phyloP scores from a whole-genome alignment of 2,329 filamentous ascomycete species.

The Fusarium oligoseptatum region DNA sequence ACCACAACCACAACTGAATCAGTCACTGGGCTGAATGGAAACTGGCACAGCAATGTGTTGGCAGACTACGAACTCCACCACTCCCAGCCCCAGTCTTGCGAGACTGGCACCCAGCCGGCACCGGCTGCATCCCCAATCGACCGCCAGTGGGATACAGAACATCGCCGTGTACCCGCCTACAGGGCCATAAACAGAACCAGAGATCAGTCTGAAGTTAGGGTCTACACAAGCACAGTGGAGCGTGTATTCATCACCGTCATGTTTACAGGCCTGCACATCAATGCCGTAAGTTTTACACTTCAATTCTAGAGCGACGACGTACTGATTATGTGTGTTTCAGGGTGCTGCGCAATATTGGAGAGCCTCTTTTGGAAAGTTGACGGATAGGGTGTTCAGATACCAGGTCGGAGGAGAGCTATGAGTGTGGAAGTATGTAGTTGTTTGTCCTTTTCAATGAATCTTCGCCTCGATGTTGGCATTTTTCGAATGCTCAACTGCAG shows the following conservation, averaged over 20 bases:
- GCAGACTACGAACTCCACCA: slow-evolving; percentile 35
- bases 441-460: not conserved
- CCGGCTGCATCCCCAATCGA: not conserved
- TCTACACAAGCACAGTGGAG: slow-evolving; percentile 21
- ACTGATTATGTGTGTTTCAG: not conserved
- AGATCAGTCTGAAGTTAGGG: slow-evolving; percentile 16
- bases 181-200: slow-evolving; percentile 13
- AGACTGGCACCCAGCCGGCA: not conserved
- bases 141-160: slow-evolving; percentile 18
- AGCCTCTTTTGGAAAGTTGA: slow-evolving; percentile 25
- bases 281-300: slow-evolving; percentile 14
- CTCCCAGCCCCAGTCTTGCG: not conserved
- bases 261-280: slow-evolving; percentile 22
- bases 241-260: slow-evolving; percentile 22
- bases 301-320: accelerated
- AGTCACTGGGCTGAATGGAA: not conserved
- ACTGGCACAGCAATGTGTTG: slow-evolving; percentile 15
- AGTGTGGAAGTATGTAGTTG: not conserved
- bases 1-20: slow-evolving; percentile 22
- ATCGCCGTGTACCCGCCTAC: slow-evolving; percentile 30
- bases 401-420: slow-evolving; percentile 31
- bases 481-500: not conserved
- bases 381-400: slow-evolving; percentile 29
- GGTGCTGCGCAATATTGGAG: slow-evolving; percentile 30
- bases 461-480: not conserved